Conservation (phyloP, 2,329 filamentous ascomycete genomes). For the Alternaria hordeiaustralica region DNA sequence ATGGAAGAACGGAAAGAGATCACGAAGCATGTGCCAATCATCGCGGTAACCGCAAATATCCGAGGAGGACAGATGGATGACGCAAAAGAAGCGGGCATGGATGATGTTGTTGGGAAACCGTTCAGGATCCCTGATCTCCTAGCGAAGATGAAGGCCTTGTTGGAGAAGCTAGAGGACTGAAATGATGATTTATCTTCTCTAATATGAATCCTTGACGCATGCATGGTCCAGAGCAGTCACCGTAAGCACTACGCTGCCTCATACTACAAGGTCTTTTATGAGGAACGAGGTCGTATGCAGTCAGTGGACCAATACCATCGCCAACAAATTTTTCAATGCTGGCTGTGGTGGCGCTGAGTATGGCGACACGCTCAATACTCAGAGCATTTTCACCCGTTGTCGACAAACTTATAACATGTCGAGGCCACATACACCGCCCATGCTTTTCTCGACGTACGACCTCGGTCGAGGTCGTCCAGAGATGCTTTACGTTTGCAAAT, state of each 20-base stretch:
- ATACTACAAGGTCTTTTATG: too few relatives aligned
- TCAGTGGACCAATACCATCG: not conserved
- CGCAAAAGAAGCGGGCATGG: conserved; percentile 44
- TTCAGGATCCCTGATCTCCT: conserved; percentile 43
- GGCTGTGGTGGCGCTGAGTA: not conserved
- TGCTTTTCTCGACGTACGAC: not conserved
- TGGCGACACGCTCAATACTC: not conserved
- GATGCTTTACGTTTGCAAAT: not conserved
- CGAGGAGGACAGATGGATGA: conserved; percentile 40
- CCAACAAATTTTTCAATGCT: too few relatives aligned
- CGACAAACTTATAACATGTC: not conserved
- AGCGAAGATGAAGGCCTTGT: conserved; percentile 30
- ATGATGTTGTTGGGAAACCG: conserved; percentile 45
- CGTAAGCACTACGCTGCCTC: not conserved
- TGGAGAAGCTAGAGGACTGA: conserved; percentile 18
- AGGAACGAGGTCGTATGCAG: too few relatives aligned
- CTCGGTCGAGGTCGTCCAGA: not conserved
- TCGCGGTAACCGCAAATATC: conserved; percentile 48
- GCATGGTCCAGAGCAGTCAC: not conserved
- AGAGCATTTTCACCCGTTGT: not conserved
- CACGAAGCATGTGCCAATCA: conserved; percentile 39
- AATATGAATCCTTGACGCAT: not conserved
- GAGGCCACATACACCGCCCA: not conserved
- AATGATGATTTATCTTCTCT: not conserved
- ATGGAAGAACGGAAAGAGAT: conserved; percentile 32